Evolutionary conservation across 2,329 filamentous ascomycete species (phyloP), one percentile per base, ranked within the genome.

Genomic region (Hypoxylon sp.): DNA sequence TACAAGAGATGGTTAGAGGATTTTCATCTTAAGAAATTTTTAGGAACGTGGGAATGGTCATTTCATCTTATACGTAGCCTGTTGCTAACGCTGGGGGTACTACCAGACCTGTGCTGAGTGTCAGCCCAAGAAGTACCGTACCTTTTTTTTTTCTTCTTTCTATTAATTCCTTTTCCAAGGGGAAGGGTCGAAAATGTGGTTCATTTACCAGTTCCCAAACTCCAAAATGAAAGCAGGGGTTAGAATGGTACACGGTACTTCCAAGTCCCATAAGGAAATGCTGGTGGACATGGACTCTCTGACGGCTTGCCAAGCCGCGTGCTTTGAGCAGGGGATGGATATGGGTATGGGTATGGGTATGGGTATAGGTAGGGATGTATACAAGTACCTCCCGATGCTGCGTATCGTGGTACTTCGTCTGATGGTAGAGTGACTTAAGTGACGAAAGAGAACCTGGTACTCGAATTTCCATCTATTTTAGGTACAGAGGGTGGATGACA

Each of bases 11-110:
- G 71, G 71, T 69, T 62, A 71, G 72, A 73, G 71, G 70, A 73
- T 73, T 73, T 73, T 72, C 46, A 59, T 64, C 64, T 73, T 67
- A 73, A 72, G 52, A 69, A 62, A 57, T 63, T 71, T 63, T 71
- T 61, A 63, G 70, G 66, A 74, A 70, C 67, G 63, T 70, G 71
- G 71, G 72, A 76, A 74, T 73, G 74, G 72, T 74, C 72, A 77
- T 74, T 77, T 77, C 71, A 76, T 74, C 75, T 77, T 77, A 78
- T 78, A 77, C 74, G 72, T 71, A 67, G 68, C 62, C 67, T 44
- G 48, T 67, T 66, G 39, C 52, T 33, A 67, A 66, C 62, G 63
- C 63, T 65, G 63, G 61, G 67, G 65, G 67, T 66, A 64, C 52
- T 64, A 64, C 65, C 51, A 67, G 70, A 72, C 65, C 65, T 71